Conservation (phyloP, 1,139 yeast genomes). For the Meyerozyma carpophila region DNA sequence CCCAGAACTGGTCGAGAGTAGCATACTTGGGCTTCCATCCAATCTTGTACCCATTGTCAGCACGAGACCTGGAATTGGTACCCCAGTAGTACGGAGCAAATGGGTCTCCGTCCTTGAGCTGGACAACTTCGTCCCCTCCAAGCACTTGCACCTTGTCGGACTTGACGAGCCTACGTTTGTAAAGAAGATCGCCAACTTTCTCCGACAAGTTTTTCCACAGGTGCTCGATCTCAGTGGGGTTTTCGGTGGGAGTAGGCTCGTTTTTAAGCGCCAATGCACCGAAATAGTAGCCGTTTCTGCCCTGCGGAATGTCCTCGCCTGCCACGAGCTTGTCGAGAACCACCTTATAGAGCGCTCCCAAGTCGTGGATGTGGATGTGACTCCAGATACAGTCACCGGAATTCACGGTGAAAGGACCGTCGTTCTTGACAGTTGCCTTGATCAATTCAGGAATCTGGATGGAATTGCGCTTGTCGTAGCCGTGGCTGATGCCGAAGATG, state of each 20-base stretch:
- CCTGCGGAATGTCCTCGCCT: slow-evolving; percentile 21
- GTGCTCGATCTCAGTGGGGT: slow-evolving; percentile 20
- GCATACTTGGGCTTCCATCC: slow-evolving; percentile 21
- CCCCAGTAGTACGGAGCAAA: slow-evolving; percentile 25
- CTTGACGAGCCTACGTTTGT: slow-evolving; percentile 10
- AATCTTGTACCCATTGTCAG: slow-evolving; percentile 19
- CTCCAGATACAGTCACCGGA: slow-evolving; percentile 32
- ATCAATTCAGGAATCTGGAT: slow-evolving; percentile 28
- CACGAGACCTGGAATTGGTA: slow-evolving; percentile 25
- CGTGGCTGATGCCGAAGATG: slow-evolving; percentile 23
- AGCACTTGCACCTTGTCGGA: slow-evolving; percentile 15
- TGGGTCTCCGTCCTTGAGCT: slow-evolving; percentile 8
- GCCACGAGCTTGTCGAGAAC: slow-evolving; percentile 17
- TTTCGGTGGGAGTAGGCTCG: slow-evolving; percentile 12
- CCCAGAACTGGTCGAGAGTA: slow-evolving; percentile 12
- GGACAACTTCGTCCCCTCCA: slow-evolving; percentile 12
- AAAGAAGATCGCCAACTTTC: slow-evolving; percentile 16
- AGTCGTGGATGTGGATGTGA: slow-evolving; percentile 31
- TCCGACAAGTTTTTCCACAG: slow-evolving; percentile 27
- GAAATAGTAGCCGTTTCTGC: slow-evolving; percentile 32
- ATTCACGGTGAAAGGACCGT: slow-evolving; percentile 25
- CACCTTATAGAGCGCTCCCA: slow-evolving; percentile 27
- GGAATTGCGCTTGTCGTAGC: slow-evolving; percentile 27
- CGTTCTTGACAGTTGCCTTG: slow-evolving; percentile 15
- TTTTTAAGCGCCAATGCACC: slow-evolving; percentile 17